A percentile compares a stretch with the other conserved stretches of the same genome.
Conservation (phyloP, 108 stramenopile genomes). For the Aureococcus anophagefferens region DNA sequence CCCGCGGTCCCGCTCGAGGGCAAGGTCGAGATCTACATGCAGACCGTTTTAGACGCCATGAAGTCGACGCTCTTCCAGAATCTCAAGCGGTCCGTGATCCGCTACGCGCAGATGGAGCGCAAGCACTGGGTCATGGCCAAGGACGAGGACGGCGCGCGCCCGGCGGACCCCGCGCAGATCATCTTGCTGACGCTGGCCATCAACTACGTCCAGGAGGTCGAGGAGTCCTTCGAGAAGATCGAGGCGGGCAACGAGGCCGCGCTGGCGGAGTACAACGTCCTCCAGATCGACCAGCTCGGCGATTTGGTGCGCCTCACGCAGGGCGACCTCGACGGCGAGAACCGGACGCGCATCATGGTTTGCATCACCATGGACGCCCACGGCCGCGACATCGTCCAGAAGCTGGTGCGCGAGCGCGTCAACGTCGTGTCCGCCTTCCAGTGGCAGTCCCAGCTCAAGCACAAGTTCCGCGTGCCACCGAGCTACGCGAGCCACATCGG, state of each 20-base stretch:
- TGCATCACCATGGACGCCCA: constrained; percentile 77
- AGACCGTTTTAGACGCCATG: constrained; percentile 50
- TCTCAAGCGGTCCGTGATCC: constrained; percentile 37
- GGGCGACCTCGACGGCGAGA: constrained; percentile 54
- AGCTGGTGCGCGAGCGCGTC: constrained; percentile 55
- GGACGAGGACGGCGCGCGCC: constrained; percentile 24
- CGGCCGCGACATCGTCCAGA: constrained; percentile 61
- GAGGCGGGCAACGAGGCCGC: constrained; percentile 41
- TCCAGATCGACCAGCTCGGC: constrained; percentile 55
- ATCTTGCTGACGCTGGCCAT: constrained; percentile 58
- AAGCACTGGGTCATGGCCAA: constrained; percentile 59
- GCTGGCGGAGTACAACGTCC: constrained; percentile 39
- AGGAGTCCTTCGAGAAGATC: constrained; percentile 43
- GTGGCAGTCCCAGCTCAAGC: constrained; percentile 77
- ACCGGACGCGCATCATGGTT: constrained; percentile 62
- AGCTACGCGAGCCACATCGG: constrained; percentile 38
- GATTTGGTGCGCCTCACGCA: constrained; percentile 62
- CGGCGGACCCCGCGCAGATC: constrained; percentile 64
- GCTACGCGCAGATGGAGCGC: constrained; percentile 48
- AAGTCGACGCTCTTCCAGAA: constrained; percentile 44
- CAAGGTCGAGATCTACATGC: constrained; percentile 71
- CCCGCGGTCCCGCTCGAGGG: constrained; percentile 60
- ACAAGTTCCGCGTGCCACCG: constrained; percentile 61
- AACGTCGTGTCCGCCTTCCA: constrained; percentile 42
- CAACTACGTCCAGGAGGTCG: constrained; percentile 57